Evolutionary conservation across 2,329 filamentous ascomycete genomes (phyloP), one percentile per base, ranked within the genome.

Genomic region (Huntiella abstrusa): DNA sequence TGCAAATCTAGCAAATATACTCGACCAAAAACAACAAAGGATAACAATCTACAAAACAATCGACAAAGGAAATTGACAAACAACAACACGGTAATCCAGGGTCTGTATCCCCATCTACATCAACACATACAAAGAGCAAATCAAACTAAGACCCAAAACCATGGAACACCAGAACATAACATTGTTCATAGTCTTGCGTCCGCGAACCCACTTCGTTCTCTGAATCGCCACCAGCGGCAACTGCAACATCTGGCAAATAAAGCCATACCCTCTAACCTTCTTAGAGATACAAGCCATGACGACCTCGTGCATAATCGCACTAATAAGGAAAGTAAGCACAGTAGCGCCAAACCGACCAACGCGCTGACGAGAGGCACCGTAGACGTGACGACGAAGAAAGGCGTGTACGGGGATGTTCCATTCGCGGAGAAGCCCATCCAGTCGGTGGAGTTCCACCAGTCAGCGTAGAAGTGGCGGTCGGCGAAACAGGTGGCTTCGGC

Each of bases 321-420:
- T 87, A 55, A 96, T 81, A 48, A 96, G 64, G 58, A 98, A 96
- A 0, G 91, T 96, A 54, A 94, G 83, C 51, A 86, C 64, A 19
- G 87, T 96, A 19, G 91, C 87, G 48, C 80, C 68, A 12, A 73
- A 70, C 48, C 78, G 76, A 15, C 84, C 87, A 55, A 92, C 78
- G 54, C 80, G 77, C 10, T 78, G 75, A 7, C 83, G 71, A 10
- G 80, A 82, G 2, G 86, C 86, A 48, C 77, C 80, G 63, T 96
- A 98, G 52, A 98, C 88, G 62, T 98, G 91, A 17, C 91, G 75
- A 5, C 87, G 79, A 55, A 96, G 80, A 65, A 95, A 98, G 58
- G 87, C 82, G 64, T 96, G 91, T 5, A 95, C 88, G 39, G 88
- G 88, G n/a, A 93, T 76, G 59, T 96, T 96, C 88, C 91, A 96